Evolutionary conservation across 192 early-diverging fungal species (phyloP).

Genomic region (Lobosporangium transversale): DNA sequence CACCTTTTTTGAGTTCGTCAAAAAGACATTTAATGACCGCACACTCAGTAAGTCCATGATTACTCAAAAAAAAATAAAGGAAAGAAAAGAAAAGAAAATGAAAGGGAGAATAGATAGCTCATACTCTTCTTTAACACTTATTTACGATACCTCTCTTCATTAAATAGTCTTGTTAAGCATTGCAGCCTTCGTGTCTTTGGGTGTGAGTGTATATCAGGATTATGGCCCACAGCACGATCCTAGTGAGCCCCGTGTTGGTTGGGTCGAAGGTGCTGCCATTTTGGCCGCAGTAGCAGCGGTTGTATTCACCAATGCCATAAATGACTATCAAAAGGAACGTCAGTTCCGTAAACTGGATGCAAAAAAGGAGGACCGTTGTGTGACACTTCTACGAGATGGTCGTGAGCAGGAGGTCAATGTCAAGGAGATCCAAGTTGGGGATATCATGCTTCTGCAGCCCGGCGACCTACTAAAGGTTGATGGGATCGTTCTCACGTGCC

Average conservation of each 20-base stretch:
- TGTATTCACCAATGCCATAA: slow-evolving; percentile 90
- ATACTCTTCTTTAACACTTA: too few species aligned
- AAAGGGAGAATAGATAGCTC: too few species aligned
- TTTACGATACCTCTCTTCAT: neutral
- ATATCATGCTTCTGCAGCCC: slow-evolving; percentile 84
- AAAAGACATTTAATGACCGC: slow-evolving; percentile 73
- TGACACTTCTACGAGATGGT: slow-evolving; percentile 81
- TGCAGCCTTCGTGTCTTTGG: slow-evolving; percentile 84
- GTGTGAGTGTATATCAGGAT: slow-evolving; percentile 88
- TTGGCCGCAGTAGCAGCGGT: slow-evolving; percentile 85
- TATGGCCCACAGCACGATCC: slow-evolving; percentile 65
- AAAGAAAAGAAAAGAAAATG: too few species aligned
- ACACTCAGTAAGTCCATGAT: slow-evolving; percentile 60
- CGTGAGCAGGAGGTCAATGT: slow-evolving; percentile 76
- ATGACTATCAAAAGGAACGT: slow-evolving; percentile 88
- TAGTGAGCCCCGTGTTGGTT: slow-evolving; percentile 78
- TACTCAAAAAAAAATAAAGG: too few species aligned
- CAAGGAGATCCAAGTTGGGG: slow-evolving; percentile 88
- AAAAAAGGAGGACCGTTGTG: slow-evolving; percentile 82
- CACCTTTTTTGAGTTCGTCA: slow-evolving; percentile 66
- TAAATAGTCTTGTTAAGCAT: slow-evolving; percentile 81
- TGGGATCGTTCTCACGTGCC: slow-evolving; percentile 81
- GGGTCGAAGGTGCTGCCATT: slow-evolving; percentile 84
- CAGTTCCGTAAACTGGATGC: slow-evolving; percentile 88
- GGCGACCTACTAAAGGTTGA: slow-evolving; percentile 94